Conservation (phyloP, 2,329 filamentous ascomycete genomes). For the Gaeumannomyces tritici region DNA sequence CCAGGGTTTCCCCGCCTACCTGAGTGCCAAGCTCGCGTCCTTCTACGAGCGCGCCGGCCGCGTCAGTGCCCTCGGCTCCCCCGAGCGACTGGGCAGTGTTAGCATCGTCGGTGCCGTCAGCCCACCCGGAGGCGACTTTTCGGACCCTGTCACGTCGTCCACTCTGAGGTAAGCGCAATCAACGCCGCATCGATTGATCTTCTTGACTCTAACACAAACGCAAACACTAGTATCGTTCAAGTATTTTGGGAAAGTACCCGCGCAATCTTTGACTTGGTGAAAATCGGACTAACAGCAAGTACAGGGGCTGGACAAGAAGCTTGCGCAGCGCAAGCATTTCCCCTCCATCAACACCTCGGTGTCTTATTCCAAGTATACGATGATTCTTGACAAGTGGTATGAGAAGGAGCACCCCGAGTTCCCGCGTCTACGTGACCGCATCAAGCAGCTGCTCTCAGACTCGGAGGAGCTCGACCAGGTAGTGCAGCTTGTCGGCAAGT, state of each 20-base stretch:
- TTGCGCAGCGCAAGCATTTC: slow-evolving; percentile 98
- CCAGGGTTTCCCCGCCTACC: slow-evolving; percentile 97
- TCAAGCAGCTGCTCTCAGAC: slow-evolving; percentile 87
- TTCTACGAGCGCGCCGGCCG: slow-evolving; percentile 98
- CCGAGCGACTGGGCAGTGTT: slow-evolving; percentile 82
- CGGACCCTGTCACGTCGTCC: slow-evolving; percentile 88
- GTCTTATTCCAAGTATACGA: slow-evolving; percentile 96
- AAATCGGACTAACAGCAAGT: too few relatives aligned
- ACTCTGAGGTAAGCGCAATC: slow-evolving; percentile 81
- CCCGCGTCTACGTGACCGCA: slow-evolving; percentile 81
- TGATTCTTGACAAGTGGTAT: slow-evolving; percentile 83
- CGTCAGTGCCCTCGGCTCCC: slow-evolving; percentile 76
- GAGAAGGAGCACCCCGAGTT: slow-evolving; percentile 91
- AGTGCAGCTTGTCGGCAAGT: slow-evolving; percentile 96
- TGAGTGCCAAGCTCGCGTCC: slow-evolving; percentile 91
- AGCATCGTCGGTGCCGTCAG: slow-evolving; percentile 97
- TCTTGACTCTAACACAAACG: too few relatives aligned
- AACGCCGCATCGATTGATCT: too few relatives aligned
- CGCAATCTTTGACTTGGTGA: too few relatives aligned
- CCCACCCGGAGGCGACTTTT: slow-evolving; percentile 97
- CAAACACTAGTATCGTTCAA: slow-evolving; percentile 63
- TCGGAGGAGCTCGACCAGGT: slow-evolving; percentile 98
- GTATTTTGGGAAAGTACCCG: too few relatives aligned
- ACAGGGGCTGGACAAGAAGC: slow-evolving; percentile 99
- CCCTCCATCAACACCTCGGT: slow-evolving; percentile 94